These are phyloP conservation scores for Colletotrichum sp. DNA, from an alignment of 2,329 filamentous ascomycete species.

Conservation along the genomic window DNA sequence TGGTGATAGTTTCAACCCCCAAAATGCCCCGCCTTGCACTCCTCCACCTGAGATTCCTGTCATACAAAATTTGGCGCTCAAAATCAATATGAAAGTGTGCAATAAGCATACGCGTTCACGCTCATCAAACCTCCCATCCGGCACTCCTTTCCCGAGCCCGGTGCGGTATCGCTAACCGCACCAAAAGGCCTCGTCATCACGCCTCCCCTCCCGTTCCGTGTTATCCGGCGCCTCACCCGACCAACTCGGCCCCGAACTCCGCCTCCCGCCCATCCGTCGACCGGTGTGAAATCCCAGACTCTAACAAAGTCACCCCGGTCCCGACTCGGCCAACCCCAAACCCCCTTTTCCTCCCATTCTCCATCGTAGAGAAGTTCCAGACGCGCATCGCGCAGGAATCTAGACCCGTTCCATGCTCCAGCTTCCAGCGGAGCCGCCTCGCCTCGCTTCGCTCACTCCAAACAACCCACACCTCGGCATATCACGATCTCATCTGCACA, in stretches of 20 bases:
- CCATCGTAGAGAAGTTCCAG: background rate
- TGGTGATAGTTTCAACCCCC: background rate
- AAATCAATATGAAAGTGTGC: background rate
- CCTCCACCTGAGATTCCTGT: background rate
- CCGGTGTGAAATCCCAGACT: background rate
- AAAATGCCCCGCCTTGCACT: background rate
- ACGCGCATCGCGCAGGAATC: background rate
- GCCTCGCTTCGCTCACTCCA: background rate
- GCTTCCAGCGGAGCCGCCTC: background rate
- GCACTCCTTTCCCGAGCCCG: background rate
- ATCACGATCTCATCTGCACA: background rate
- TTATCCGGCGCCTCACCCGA: background rate
- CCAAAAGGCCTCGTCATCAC: background rate
- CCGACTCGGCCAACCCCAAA: background rate
- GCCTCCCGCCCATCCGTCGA: background rate
- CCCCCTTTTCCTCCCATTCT: background rate
- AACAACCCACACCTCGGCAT: background rate
- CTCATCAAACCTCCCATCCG: background rate
- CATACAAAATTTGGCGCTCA: background rate
- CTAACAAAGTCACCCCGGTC: background rate
- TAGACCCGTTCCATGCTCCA: background rate
- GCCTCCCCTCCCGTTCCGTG: background rate
- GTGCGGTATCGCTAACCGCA: background rate
- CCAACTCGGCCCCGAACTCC: background rate
- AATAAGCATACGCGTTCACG: background rate